Percentiles rank a stretch among this genome's conserved stretches.
Evolutionary conservation across 2,329 filamentous ascomycete species (phyloP).

Genomic region (Sclerotinia spermophila): DNA sequence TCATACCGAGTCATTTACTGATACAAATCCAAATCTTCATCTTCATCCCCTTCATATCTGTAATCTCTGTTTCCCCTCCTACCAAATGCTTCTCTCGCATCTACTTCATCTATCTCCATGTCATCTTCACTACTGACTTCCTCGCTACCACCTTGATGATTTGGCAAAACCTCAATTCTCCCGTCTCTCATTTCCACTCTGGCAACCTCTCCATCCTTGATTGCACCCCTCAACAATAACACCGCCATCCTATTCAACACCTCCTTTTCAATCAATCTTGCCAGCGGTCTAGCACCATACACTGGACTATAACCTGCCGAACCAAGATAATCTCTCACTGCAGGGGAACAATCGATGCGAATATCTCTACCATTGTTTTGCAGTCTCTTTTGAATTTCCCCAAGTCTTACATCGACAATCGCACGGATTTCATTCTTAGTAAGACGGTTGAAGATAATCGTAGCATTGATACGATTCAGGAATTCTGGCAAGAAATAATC

Average conservation of each 20-base stretch:
- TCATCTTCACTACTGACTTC: slow-evolving; percentile 68
- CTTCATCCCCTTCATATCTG: slow-evolving; percentile 22
- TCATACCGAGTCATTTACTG: slow-evolving; percentile 31
- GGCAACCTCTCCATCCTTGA: slow-evolving; percentile 82
- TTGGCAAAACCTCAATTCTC: slow-evolving; percentile 76
- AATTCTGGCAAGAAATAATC: slow-evolving; percentile 98
- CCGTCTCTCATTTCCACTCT: slow-evolving; percentile 75
- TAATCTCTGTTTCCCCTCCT: slow-evolving; percentile 42
- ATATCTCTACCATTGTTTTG: slow-evolving; percentile 80
- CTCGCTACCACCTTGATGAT: slow-evolving; percentile 73
- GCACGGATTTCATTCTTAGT: slow-evolving; percentile 84
- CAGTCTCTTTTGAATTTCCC: slow-evolving; percentile 90
- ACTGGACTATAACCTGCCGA: slow-evolving; percentile 89
- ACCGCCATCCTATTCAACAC: slow-evolving; percentile 92
- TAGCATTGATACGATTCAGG: slow-evolving; percentile 94
- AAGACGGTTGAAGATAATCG: slow-evolving; percentile 97
- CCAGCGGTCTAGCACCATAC: slow-evolving; percentile 86
- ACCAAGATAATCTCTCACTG: slow-evolving; percentile 91
- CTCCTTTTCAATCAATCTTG: slow-evolving; percentile 92
- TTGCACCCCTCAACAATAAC: slow-evolving; percentile 78
- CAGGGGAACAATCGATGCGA: slow-evolving; percentile 72
- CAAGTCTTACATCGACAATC: slow-evolving; percentile 87
- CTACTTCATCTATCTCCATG: slow-evolving; percentile 51
- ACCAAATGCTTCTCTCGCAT: slow-evolving; percentile 48
- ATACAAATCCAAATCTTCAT: slow-evolving; percentile 58